Percentiles rank a stretch among this genome's conserved stretches.
phyloP scores from a whole-genome alignment of 768 basidiomycete genomes.

The Suillus variegatus region DNA sequence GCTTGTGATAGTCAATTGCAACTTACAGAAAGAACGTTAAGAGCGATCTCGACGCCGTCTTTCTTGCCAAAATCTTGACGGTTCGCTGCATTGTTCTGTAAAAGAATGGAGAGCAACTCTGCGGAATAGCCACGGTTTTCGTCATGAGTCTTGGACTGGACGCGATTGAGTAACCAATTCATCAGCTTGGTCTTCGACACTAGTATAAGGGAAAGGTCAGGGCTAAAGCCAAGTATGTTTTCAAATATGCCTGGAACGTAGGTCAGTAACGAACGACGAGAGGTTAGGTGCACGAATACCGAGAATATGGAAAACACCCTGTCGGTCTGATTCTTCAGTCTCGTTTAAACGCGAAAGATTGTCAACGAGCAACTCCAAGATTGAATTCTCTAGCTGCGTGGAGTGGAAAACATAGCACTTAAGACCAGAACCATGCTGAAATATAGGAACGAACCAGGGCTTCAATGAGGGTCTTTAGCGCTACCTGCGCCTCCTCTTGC shows the following conservation, averaged over 20 bases:
- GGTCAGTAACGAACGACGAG: conserved; percentile 7
- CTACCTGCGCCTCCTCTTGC: conserved; percentile 60
- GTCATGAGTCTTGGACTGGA: conserved; percentile 72
- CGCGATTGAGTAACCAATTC: conserved; percentile 76
- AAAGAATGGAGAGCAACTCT: conserved; percentile 87
- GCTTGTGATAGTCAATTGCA: conserved; percentile 2
- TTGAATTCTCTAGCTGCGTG: conserved; percentile 73
- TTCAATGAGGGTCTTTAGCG: conserved; percentile 74
- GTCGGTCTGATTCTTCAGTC: conserved; percentile 84
- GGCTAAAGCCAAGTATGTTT: conserved; percentile 86
- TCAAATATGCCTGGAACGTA: conserved; percentile 77
- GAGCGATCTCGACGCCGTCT: conserved; percentile 75
- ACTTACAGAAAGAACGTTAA: conserved; percentile 82
- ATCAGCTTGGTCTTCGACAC: conserved; percentile 76
- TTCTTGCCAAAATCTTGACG: conserved; percentile 66
- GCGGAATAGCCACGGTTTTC: conserved; percentile 94
- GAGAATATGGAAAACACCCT: conserved; percentile 93
- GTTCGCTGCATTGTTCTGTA: conserved; percentile 74
- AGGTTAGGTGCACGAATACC: conserved; percentile 41
- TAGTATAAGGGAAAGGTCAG: conserved; percentile 68
- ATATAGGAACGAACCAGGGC: conserved; percentile 58
- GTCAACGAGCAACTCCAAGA: conserved; percentile 86
- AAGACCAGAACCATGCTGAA: conserved; percentile 3
- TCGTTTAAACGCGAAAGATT: conserved; percentile 91
- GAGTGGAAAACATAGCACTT: conserved; percentile 8